These are phyloP conservation scores for Phytophthora chlamydospora DNA, from an alignment of 352 stramenopile species.

Conservation along the genomic window DNA sequence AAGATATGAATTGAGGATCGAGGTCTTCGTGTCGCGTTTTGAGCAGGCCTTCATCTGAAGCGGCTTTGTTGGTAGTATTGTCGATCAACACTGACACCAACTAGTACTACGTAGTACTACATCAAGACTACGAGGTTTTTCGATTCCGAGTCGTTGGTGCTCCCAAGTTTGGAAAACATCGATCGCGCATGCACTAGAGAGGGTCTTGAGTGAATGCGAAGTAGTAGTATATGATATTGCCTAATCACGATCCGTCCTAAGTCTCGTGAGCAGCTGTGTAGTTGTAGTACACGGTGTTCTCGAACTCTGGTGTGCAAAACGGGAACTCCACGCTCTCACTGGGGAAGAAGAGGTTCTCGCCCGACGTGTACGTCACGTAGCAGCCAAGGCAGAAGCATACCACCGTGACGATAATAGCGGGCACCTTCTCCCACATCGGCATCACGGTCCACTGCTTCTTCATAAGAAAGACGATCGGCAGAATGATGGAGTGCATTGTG, in stretches of 20 bases:
- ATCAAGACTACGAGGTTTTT: no score
- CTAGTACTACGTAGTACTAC: no score
- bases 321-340: conserved; percentile 18
- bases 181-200: no score
- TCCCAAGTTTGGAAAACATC: no score
- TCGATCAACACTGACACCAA: no score
- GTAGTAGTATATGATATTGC: no score
- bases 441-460: conserved; percentile 24
- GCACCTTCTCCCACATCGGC: conserved; percentile 23
- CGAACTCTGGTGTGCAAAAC: conserved; percentile 14
- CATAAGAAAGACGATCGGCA: conserved; percentile 27
- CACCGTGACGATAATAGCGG: conserved; percentile 15
- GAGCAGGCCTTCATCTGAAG: no score
- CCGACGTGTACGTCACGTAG: conserved; percentile 26
- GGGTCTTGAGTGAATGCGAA: no score
- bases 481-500: conserved; percentile 32
- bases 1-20: no score
- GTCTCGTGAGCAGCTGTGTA: conserved; percentile 19
- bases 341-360: conserved; percentile 25
- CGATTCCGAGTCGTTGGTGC: no score
- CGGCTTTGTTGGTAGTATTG: no score
- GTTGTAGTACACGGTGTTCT: conserved; percentile 27
- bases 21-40: no score
- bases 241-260: background rate
- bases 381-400: conserved; percentile 26